These are phyloP conservation scores for Scheffersomyces illinoinensis DNA, from an alignment of 1,139 yeast genomes.

Conservation along the genomic window DNA sequence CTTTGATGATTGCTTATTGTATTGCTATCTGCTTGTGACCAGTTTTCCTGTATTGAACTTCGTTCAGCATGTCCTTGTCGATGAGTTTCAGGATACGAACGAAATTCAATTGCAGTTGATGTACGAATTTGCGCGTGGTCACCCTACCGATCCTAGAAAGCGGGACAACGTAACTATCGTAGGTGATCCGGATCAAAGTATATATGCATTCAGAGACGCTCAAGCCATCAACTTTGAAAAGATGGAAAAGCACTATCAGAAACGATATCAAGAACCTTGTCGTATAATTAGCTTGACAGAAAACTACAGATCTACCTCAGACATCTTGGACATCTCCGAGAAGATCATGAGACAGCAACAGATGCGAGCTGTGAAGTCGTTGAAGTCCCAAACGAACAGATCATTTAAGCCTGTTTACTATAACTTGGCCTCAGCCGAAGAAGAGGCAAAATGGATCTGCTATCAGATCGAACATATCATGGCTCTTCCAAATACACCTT, in stretches of 20 bases:
- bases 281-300: slow-evolving; percentile 50
- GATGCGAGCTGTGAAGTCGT: slow-evolving; percentile 40
- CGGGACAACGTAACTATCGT: slow-evolving; percentile 72
- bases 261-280: slow-evolving; percentile 16
- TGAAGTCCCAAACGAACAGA: slow-evolving; percentile 45
- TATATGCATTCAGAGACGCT: slow-evolving; percentile 86
- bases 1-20: slow-evolving; percentile 79
- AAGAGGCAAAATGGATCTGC: slow-evolving; percentile 62
- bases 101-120: slow-evolving; percentile 70
- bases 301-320: slow-evolving; percentile 79
- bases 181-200: slow-evolving; percentile 96
- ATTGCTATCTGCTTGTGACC: slow-evolving; percentile 52
- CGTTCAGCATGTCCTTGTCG: slow-evolving; percentile 76
- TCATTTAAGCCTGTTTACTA: slow-evolving; percentile 52
- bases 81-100: slow-evolving; percentile 94
- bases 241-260: slow-evolving; percentile 51
- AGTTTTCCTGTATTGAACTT: slow-evolving; percentile 45
- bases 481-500: slow-evolving; percentile 34
- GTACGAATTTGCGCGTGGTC: slow-evolving; percentile 54
- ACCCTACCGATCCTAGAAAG: slow-evolving; percentile 17
- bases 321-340: slow-evolving; percentile 67
- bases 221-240: slow-evolving; percentile 62
- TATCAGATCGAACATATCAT: slow-evolving; percentile 52
- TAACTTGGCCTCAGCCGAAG: slow-evolving; percentile 35
- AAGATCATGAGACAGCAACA: slow-evolving; percentile 63